Base-by-base conservation (phyloP, 1,284 basidiomycete genomes). In the Inonotus hispidus region DNA sequence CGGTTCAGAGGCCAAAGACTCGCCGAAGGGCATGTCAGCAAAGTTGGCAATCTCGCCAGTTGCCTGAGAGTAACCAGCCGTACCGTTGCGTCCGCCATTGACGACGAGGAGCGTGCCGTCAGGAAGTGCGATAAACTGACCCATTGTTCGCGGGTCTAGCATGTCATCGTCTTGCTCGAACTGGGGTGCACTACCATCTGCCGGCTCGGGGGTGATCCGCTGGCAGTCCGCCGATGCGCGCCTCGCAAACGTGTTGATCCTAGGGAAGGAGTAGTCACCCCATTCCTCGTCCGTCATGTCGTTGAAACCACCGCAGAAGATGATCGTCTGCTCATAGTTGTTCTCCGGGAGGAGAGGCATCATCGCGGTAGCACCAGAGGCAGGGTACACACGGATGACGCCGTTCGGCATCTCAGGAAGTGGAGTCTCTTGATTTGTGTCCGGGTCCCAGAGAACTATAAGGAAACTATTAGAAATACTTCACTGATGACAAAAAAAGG, bases 281-380 rank as follows among this genome's bases (percentile, higher is more conserved):
- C 83, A 92, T 49, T 82, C 82, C 56, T 82, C 80, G 52, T 86
- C 83, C 29, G 85, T 77, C 77, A 95, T 85, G 72, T 89, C 80
- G 16, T 83, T 83, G 41, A 43, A 43, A 37, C 94, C 94, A 66
- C 94, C 94, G 68, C 94, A 97, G 78, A 96, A 95, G 56, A 96
- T 71, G 63, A 97, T 74, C 0, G 92, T 93, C 1, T 89, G 90
- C 0, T 80, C 84, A 77, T 90, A 98, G 74, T 92, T 88, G 79
- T 97, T 96, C 59, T 81, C 86, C 3, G 92, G 91, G 0, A 92
- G 95, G 43, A 98, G 78, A 1, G 95, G 95, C 5, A 96, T 77
- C 92, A 98, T 94, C 57, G 90, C 91, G 0, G 84, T 85, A 8
- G 90, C 95, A 59, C 88, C 95, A 0, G 93, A 95, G 0, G 92